These are phyloP conservation scores for Boletus rufocinnamomeus DNA, from an alignment of 768 basidiomycete genomes.

Conservation along the genomic window DNA sequence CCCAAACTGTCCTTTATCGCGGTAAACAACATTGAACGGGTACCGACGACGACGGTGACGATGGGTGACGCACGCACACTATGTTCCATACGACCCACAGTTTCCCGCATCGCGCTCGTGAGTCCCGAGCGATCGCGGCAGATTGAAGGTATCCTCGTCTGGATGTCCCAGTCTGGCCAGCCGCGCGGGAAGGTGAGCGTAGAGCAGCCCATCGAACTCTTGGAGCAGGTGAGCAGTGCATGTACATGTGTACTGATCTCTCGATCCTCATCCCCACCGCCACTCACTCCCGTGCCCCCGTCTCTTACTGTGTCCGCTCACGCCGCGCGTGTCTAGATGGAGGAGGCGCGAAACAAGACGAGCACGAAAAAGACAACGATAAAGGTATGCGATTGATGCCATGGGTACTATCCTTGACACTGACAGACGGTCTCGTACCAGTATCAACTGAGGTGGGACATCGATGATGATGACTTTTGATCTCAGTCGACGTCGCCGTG, in stretches of 20 bases:
- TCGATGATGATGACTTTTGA: conserved; percentile 60
- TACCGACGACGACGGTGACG: no score
- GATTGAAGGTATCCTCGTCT: conserved; percentile 74
- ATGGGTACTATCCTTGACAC: not conserved
- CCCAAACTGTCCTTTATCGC: not conserved
- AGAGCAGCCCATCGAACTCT: conserved; percentile 76
- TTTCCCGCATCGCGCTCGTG: conserved; percentile 85
- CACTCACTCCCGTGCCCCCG: not conserved
- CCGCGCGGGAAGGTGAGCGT: conserved; percentile 76
- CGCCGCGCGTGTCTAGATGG: conserved; percentile 43
- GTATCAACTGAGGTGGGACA: conserved; percentile 67
- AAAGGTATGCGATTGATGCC: conserved; percentile 41
- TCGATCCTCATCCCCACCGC: not conserved
- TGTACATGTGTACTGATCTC: no score
- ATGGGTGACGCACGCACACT: not conserved
- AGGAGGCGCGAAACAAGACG: conserved; percentile 51
- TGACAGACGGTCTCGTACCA: conserved; percentile 25
- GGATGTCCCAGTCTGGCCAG: conserved; percentile 86
- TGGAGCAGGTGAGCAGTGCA: conserved; percentile 78
- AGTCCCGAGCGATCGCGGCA: conserved; percentile 81
- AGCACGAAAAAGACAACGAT: conserved; percentile 59
- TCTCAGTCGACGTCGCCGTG: not conserved
- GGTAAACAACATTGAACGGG: not conserved
- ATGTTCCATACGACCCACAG: conserved; percentile 40
- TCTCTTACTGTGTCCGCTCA: conserved; percentile 8